These are phyloP conservation scores for Tephrocybe rancida DNA, from an alignment of 768 basidiomycete genomes.

Conservation along the genomic window DNA sequence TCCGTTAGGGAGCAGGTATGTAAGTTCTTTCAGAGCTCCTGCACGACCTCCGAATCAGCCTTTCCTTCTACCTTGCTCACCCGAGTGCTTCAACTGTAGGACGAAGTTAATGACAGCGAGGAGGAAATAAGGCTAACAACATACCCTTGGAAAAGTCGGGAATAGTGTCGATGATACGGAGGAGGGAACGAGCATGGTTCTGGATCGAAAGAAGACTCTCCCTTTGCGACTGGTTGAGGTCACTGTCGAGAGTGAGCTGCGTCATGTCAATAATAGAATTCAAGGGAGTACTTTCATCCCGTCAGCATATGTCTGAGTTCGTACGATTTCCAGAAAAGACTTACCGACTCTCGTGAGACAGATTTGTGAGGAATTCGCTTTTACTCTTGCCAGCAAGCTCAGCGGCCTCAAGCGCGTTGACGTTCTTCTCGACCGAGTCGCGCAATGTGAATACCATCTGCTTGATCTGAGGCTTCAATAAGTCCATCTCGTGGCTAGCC, in stretches of 20 bases:
- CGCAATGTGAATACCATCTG: slow-evolving; percentile 99
- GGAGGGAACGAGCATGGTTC: slow-evolving; percentile 86
- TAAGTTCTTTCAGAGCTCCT: no score
- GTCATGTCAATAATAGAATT: slow-evolving; percentile 99
- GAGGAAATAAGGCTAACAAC: slow-evolving; percentile 30
- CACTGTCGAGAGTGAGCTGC: slow-evolving; percentile 94
- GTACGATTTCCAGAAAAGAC: slow-evolving; percentile 26
- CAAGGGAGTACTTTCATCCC: slow-evolving; percentile 83
- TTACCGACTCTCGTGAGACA: slow-evolving; percentile 95
- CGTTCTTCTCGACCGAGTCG: slow-evolving; percentile 98
- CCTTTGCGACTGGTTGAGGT: slow-evolving; percentile 90
- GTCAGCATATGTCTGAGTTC: slow-evolving; percentile 12
- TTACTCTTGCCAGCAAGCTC: slow-evolving; percentile 97
- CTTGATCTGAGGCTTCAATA: slow-evolving; percentile 97
- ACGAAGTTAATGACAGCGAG: slow-evolving; percentile 17
- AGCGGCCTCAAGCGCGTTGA: slow-evolving; percentile 93
- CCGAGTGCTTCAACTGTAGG: slow-evolving; percentile 90
- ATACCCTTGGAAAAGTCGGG: slow-evolving; percentile 99
- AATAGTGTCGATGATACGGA: slow-evolving; percentile 98
- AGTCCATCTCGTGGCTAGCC: slow-evolving; percentile 98
- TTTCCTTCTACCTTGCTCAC: no score
- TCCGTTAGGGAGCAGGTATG: no score
- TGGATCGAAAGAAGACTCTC: slow-evolving; percentile 98
- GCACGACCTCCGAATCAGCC: no score
- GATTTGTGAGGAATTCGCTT: slow-evolving; percentile 98